Base-by-base conservation (phyloP, 2,329 filamentous ascomycete genomes). In the Colletotrichum cereale region DNA sequence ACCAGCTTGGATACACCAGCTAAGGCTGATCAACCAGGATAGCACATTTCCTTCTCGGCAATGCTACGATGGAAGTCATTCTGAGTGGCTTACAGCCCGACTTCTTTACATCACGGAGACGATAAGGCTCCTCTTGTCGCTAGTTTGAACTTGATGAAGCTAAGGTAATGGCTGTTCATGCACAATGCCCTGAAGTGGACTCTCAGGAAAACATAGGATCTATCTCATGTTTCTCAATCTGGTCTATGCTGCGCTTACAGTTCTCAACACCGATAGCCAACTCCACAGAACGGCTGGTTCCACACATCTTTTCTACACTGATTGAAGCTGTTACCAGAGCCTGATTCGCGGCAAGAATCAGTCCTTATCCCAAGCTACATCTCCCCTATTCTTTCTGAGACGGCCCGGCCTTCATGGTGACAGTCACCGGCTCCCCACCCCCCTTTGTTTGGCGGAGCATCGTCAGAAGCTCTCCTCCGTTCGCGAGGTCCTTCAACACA, bases 401-500 rank as follows among this genome's bases (percentile, higher is more conserved):
- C 26, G 61, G 31, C 7, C 6, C 48, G 11, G 61, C 36, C 48
- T 34, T 63, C 16, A 63, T 24, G n/a, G 61, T 63, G 11, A 63
- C 36, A 12, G 47, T 40, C 36, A 55, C 48, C 3, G 48, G 48
- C 18, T 63, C 61, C 21, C 36, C 63, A 4, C 24, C 21, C 10
- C 26, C 63, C 16, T 48, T 60, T 5, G 18, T 21, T 34, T 29
- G 52, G 16, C 63, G 40, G 29, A 66, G 21, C 53, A 66, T 26
- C 5, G 63, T 53, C 34, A 50, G 52, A 24, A 50, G 58, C 38
- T 66, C 52, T 18, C 63, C 63, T 4, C 40, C 53, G n/a, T 60
- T 38, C 29, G 18, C 26, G 8, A 66, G 55, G 21, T 80, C 87
- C 76, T 89, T 89, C 63, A 89, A 83, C 3, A 86, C 88, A 64